Evolutionary conservation across 495 filamentous ascomycete species (phyloP), one percentile per base, ranked within the genome.

Genomic region (Penicillium parvum): DNA sequence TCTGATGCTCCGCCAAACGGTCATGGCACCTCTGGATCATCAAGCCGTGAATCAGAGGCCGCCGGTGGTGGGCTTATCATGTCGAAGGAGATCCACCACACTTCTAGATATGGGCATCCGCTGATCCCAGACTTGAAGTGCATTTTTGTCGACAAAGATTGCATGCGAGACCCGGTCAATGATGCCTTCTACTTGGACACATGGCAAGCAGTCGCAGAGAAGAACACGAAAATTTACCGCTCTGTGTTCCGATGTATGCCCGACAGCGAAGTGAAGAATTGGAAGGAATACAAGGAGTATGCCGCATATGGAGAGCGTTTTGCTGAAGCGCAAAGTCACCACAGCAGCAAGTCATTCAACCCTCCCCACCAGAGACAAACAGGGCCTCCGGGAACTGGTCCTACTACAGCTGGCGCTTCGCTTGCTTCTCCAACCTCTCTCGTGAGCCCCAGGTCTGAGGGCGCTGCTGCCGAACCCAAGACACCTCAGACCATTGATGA

Each of bases 201-300:
- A 1, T 98, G 92, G 92, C 81, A 82, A 47, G 68, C 78, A n/a
- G 80, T 90, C 30, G 92, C 92, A 5, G 83, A 86, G 36, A 96
- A 96, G 65, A 98, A 98, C 60, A 96, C 92, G 4, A 85, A 87
- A 46, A 76, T 98, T 22, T 98, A 83, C 68, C 83, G 94, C 17
- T 80, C 84, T 41, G 94, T 98, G 9, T 98, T 98, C 72, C 82
- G 94, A 33, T 95, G 89, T 64, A 91, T 91, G 86, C 92, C 92
- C 2, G 92, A 98, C 57, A 95, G 79, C 40, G 88, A 96, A 53
- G 94, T 94, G 49, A 85, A 83, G 49, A 87, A 80, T 37, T 98
- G 94, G 94, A 84, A 85, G 51, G 87, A 94, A 49, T 98, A 97
- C 69, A 90, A 88, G 55, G 85, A 95, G 43, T 96, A 84, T 57